phyloP scores from a whole-genome alignment of 2,329 filamentous ascomycete species.

The Penicillium brevicompactum region DNA sequence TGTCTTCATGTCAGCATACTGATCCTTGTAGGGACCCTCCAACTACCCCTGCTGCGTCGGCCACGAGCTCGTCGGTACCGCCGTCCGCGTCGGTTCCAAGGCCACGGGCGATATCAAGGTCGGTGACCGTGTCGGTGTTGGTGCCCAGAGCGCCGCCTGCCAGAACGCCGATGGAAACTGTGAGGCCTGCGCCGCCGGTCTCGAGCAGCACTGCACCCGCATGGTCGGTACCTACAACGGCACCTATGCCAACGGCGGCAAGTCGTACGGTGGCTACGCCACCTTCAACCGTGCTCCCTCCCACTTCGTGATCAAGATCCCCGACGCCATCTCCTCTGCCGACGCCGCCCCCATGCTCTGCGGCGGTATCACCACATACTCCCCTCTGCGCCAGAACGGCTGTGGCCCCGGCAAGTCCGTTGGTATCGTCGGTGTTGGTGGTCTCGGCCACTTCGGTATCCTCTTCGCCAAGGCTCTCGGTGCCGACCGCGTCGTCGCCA shows the following conservation, averaged over 20 bases:
- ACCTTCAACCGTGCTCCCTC: constrained; percentile 56
- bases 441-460: constrained; percentile 71
- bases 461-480: constrained; percentile 71
- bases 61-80: constrained; percentile 66
- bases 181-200: constrained; percentile 52
- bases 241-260: constrained; percentile 52
- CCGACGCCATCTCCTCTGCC: constrained; percentile 49
- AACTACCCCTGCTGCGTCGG: constrained; percentile 57
- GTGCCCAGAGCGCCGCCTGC: constrained; percentile 62
- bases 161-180: constrained; percentile 47
- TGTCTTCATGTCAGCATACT: background rate
- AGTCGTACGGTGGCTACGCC: constrained; percentile 68
- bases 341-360: constrained; percentile 71
- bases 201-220: constrained; percentile 35
- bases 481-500: constrained; percentile 57
- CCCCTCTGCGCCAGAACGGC: constrained; percentile 66
- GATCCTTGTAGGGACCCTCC: constrained; percentile 29
- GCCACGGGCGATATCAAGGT: constrained; percentile 35
- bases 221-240: constrained; percentile 35
- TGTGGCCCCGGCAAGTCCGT: constrained; percentile 71
- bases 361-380: constrained; percentile 72
- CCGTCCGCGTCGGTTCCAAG: constrained; percentile 56
- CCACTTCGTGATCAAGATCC: constrained; percentile 63
- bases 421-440: constrained; percentile 71
- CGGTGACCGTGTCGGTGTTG: constrained; percentile 54